Conservation (phyloP, 441 rosid species). For the Corymbia citriodora region DNA sequence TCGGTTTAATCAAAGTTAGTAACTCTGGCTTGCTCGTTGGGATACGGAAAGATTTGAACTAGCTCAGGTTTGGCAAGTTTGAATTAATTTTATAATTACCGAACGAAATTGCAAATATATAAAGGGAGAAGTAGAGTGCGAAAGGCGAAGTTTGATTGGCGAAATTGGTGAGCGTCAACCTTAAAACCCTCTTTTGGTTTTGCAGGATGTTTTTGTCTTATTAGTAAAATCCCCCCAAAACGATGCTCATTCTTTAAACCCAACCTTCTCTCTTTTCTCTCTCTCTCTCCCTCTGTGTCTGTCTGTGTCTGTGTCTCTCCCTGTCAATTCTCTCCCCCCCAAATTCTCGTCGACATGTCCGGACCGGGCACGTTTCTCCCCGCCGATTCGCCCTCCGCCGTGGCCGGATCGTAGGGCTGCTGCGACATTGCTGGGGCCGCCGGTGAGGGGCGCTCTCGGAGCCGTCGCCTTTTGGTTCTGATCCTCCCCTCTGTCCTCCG, state of each 20-base stretch:
- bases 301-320: neutral
- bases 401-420: neutral
- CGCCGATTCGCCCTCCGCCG: neutral
- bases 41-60: neutral
- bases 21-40: accelerated
- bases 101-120: neutral
- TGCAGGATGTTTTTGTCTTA: neutral
- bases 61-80: neutral
- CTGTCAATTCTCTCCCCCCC: neutral
- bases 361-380: neutral
- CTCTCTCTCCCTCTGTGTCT: neutral
- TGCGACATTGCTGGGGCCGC: neutral
- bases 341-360: neutral
- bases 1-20: neutral
- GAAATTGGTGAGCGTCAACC: neutral
- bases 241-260: neutral
- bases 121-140: no score
- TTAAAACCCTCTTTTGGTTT: neutral
- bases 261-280: neutral
- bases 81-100: neutral
- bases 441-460: neutral
- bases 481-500: neutral
- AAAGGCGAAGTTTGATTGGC: neutral
- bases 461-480: neutral
- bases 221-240: neutral